These are phyloP conservation scores for Thielaviopsis musarum DNA, from an alignment of 2,329 filamentous ascomycete species.

Conservation along the genomic window DNA sequence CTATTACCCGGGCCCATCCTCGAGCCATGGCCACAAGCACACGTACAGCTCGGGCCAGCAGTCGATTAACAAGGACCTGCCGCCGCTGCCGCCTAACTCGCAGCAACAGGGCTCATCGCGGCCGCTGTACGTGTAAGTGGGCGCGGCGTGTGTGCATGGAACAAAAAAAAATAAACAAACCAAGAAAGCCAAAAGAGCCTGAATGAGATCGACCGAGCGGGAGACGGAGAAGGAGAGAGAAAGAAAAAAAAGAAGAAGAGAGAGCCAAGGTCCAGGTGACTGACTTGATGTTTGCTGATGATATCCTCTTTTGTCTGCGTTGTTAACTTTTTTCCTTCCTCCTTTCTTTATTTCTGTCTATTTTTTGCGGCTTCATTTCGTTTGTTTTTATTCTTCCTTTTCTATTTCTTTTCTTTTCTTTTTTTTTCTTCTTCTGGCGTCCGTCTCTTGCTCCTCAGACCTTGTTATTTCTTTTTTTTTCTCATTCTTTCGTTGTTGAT, in stretches of 20 bases:
- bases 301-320: not conserved
- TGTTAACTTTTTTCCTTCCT: slow-evolving; percentile 3
- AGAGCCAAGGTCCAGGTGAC: not conserved
- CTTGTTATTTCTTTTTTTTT: slow-evolving; percentile 13
- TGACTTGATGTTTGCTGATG: slow-evolving; percentile 19
- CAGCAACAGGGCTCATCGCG: not conserved
- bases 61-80: slow-evolving; percentile 43
- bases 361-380: slow-evolving; percentile 7
- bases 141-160: not conserved
- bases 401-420: slow-evolving; percentile 12
- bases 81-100: slow-evolving; percentile 30
- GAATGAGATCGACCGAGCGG: too few relatives aligned
- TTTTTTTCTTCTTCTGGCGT: slow-evolving; percentile 13
- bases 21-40: slow-evolving; percentile 2
- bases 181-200: not conserved
- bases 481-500: not conserved
- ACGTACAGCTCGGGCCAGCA: slow-evolving; percentile 22
- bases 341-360: slow-evolving; percentile 11
- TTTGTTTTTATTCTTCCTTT: slow-evolving; percentile 3
- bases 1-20: slow-evolving; percentile 21
- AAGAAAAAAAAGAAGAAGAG: not conserved
- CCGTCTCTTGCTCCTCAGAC: slow-evolving; percentile 16
- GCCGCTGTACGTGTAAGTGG: slow-evolving; percentile 8
- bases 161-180: not conserved
- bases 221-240: not conserved